Evolutionary conservation across 176 grass and related monocot species (phyloP), one percentile per base, ranked within the genome.

Genomic region (Avena atlantica): DNA sequence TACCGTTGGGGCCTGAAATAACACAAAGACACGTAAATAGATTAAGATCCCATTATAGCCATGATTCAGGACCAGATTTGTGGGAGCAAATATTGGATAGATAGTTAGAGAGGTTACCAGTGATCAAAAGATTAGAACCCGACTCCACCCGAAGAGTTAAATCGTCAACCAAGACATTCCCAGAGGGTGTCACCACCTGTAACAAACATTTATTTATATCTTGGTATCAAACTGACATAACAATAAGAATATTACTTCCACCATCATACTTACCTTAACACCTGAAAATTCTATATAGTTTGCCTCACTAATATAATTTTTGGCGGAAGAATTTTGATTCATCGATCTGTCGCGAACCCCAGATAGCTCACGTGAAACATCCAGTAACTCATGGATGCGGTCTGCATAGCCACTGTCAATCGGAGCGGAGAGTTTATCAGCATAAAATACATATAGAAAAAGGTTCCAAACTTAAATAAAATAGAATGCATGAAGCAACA

Each of bases 51-150:
- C 53, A 17, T 85, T 56, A 73, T 17, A 74, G 49, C 12, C 15
- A 85, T 78, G 47, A 36, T 29, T 80, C 9, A 68, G 20, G 49
- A 68, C 36, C 59, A 76, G 27, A 81, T 27, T 44, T 14, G 20
- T 5, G 53, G 27, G 80, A 81, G 60, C 11, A 80, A 80, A 80
- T 44, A 81, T 78, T 74, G 48, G 6, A 25, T 36, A 83, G 24
- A 65, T 65, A 23, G 27, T 25, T 64, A 65, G 24, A 90, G 67
- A 91, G 15, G 51, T 91, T 92, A 94, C 97, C 97, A 48, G 97
- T 98, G 21, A 98, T 98, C 87, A 98, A 91, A 88, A 98, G 92
- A 91, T 98, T 96, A 90, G 94, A 98, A 86, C 97, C 97, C 4
- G 97, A 91, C 66, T 96, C 97, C 15, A 98, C 84, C 40, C 81